Evolutionary conservation across 257 asterid genomes (phyloP), one percentile per base, ranked within the genome.

Genomic region (Nicotiana tomentosiformis): DNA sequence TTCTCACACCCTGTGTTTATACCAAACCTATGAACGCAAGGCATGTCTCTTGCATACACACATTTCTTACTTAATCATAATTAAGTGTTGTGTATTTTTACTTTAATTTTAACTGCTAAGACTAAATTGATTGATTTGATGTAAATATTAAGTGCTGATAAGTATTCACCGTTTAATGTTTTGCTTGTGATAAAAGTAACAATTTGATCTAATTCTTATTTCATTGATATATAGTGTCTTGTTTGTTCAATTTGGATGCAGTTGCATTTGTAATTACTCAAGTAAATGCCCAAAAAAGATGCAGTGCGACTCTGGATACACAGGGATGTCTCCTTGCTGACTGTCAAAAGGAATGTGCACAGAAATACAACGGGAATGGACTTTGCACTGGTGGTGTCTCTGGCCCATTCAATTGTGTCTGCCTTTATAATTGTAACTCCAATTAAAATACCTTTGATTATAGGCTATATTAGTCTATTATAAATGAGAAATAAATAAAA

Each of bases 401-500:
- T 51, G 86, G 84, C 53, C 15, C 77, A 37, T 85, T 4, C 5
- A 39, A 55, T 57, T 85, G 88, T 49, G 80, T 83, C 2, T 86
- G 89, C 18, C 29, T 87, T 67, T 82, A 69, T 55, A 82, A 87
- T 82, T 87, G 89, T 82, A 39, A 33, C 43, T 62, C 58, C 49
- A 32, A 67, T 10, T 69, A 55, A 43, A 43, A 43, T 43, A 43
- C 49, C 10, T 43, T 43, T 43, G 11, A 43, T 43, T 11, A 43
- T 43, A 43, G 49, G 7, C 49, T 8, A 53, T 53, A 14, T 12
- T 53, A 5, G 18, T 53, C 57, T 53, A 10, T 10, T 51, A 53
- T 53, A 3, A 53, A 12, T 3, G 16, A 12, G 17, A 10, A 53
- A 43, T 53, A 11, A 53, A 53, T 12, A 53, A 53, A 53, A 0